Evolutionary conservation across 192 early-diverging fungal species (phyloP).

Genomic region (Backusella tuberculispora): DNA sequence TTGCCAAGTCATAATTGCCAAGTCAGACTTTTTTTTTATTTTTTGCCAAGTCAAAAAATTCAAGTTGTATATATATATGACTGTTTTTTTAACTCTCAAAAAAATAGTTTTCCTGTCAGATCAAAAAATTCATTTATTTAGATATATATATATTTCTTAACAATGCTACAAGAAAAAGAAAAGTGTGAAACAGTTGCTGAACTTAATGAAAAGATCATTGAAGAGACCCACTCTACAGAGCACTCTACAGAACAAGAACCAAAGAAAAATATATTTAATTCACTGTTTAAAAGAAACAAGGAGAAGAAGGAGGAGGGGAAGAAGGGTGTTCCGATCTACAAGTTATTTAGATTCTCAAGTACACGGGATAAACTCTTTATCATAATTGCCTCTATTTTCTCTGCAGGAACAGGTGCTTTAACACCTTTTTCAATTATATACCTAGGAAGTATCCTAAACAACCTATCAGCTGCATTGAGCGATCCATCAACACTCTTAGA

Average conservation of each 20-base stretch:
- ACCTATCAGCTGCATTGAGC: constrained; percentile 1
- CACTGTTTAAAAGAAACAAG: constrained; percentile 5
- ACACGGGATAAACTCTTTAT: constrained; percentile 8
- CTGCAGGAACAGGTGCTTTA: constrained; percentile 30
- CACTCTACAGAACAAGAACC: neutral
- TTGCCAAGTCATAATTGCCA: constrained; percentile 4
- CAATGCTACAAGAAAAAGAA: neutral
- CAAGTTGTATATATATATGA: neutral
- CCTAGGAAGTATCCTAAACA: constrained; percentile 34
- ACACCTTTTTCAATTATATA: constrained; percentile 36
- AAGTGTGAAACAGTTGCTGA: no score
- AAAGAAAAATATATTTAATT: neutral
- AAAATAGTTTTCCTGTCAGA: neutral
- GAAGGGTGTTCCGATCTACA: constrained; percentile 51
- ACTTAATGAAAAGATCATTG: neutral
- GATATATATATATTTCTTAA: neutral
- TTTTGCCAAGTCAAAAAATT: neutral
- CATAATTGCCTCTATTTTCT: constrained; percentile 15
- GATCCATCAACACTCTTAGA: constrained; percentile 12
- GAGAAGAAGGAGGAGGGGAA: constrained; percentile 13
- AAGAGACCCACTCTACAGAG: neutral
- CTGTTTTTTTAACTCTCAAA: neutral
- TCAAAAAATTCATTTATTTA: neutral
- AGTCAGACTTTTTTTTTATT: neutral
- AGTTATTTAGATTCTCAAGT: constrained; percentile 68